Percentiles rank a stretch among this genome's conserved stretches.
phyloP scores from a whole-genome alignment of 1,284 basidiomycete species.

The Rhodotorula sp. region DNA sequence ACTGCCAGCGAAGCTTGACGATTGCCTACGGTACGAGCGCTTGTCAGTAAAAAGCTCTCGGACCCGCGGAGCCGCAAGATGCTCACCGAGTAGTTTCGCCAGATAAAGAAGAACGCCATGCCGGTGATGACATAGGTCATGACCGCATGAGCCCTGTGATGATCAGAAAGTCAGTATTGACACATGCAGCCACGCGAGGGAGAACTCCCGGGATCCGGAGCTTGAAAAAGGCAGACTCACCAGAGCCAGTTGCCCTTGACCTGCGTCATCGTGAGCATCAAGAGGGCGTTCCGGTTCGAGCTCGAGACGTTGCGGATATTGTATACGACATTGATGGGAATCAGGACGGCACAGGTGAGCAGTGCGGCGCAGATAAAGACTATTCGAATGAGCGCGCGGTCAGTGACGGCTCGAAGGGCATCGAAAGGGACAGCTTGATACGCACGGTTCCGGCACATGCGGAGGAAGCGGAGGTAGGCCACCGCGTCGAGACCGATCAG shows the following conservation, averaged over 20 bases:
- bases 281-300: conserved; percentile 61
- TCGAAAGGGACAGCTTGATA: background rate
- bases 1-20: conserved; percentile 63
- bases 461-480: conserved; percentile 85
- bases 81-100: conserved; percentile 48
- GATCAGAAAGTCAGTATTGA: background rate
- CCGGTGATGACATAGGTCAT: conserved; percentile 61
- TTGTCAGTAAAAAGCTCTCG: background rate
- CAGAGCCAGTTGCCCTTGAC: conserved; percentile 67
- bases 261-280: conserved; percentile 75
- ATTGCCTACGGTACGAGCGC: conserved; percentile 53
- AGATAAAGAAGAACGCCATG: conserved; percentile 64
- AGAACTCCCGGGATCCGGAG: background rate
- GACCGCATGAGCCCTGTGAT: conserved; percentile 62
- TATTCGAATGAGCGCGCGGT: conserved; percentile 1
- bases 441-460: conserved; percentile 70
- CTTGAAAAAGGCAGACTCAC: conserved; percentile 6
- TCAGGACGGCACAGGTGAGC: conserved; percentile 69
- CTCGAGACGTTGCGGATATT: conserved; percentile 63
- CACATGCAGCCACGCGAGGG: too few relatives aligned
- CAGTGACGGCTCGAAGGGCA: too few relatives aligned
- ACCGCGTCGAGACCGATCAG: conserved; percentile 91
- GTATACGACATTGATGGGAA: conserved; percentile 60
- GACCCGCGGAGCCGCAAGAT: background rate
- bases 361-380: conserved; percentile 65